Base-by-base conservation (phyloP, 1,284 basidiomycete species). In the Omphalotus olearius region DNA sequence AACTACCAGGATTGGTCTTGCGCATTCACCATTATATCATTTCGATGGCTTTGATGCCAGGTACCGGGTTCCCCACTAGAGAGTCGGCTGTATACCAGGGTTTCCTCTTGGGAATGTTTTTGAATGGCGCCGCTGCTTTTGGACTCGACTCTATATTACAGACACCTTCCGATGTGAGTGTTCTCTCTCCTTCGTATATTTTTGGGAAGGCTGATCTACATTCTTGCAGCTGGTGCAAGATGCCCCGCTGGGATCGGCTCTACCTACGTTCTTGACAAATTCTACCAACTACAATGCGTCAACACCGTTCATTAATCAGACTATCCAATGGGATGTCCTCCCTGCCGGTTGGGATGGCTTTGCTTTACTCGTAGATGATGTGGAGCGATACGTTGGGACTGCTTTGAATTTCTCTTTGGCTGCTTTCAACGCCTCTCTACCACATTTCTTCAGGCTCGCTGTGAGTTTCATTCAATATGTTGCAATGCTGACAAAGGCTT, bases 361-460 rank as follows among this genome's bases (percentile, higher is more conserved):
- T 61, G 71, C 82, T 0, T 74, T 95, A 35, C 74, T 95, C 7
- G 78, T 95, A 6, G 90, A 95, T 63, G 93, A 94, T 59, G 91
- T 95, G 0, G 79, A 92, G 62, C 76, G 86, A 53, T 92, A 86
- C 62, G 65, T 73, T 16, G 89, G 91, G 4, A 62, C 69, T 2
- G 80, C 75, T 4, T 71, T 87, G 45, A 87, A 85, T 58, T 89
- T 78, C 62, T 81, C 82, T 2, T 69, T 93, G n/a, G 74, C 74
- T 13, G 73, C 75, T 4, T 72, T 91, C 45, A 73, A 87, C 49
- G 62, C 70, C 1, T 74, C 73, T 13, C 62, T 93, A 5, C 83
- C 86, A 0, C 91, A 94, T 66, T 94, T 91, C 70, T 88, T 94
- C 66, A 76, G 91, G 54, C 70, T 93, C 44, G 91, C 90, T 40